Base-by-base conservation (phyloP, 352 stramenopile species). In the Globisporangium cederbergense region DNA sequence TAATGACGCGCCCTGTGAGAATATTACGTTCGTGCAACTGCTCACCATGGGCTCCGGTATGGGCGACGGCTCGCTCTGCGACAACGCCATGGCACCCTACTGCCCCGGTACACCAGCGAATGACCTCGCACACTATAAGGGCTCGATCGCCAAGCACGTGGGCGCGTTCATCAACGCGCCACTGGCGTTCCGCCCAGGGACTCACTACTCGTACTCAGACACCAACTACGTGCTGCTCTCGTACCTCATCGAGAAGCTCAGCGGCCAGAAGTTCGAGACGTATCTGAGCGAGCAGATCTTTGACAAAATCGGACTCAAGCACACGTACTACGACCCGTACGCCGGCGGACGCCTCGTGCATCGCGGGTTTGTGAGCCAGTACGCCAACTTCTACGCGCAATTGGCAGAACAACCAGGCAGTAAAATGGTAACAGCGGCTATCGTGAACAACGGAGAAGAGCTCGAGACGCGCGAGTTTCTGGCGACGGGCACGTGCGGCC, bases 201-300 rank as follows among this genome's bases (percentile, higher is more conserved):
- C 75, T 22, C 79, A 76, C 54, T 90, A 83, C 56, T 65, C 65
- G 49, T 84, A 86, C 55, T 45, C 76, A 1, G 73, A 87, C 56
- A 65, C 77, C 18, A 88, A 88, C 62, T 87, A 81, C 45, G 70
- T 87, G 51, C 14, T 90, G 38, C 60, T 88, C 16, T 72, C 77
- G 20, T 90, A 87, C 62, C 72, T 90, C 68, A 70, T 90, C 50
- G 81, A 90, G 65, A 86, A 80, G 57, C 49, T 90, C 20, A 90
- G 81, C 58, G 72, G 66, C 0, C 16, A 81, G 28, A 28, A 32
- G 8, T 64, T 86, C 22, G 67, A 66, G 28, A 54, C 65, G 25
- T 90, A 90, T 58, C 45, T 90, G 20, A 25, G 75, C 34, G 61
- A 73, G 51, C 64, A 78, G 20, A 68, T 90, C 62, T 75, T 77